Conservation (phyloP, 2,329 filamentous ascomycete species). For the Neurospora sp. region DNA sequence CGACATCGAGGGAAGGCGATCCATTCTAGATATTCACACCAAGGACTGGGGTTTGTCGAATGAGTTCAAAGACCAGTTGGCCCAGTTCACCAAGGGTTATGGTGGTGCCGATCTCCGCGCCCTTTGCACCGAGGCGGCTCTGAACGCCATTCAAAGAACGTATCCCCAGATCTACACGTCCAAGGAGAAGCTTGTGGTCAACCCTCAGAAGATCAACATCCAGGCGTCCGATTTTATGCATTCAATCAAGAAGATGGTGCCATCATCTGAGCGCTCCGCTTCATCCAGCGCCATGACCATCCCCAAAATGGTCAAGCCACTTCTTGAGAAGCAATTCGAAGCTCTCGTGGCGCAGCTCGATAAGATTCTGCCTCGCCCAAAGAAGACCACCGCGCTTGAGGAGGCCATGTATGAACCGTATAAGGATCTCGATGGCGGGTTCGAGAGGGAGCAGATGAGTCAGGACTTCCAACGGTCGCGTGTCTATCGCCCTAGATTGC, state of each 20-base stretch:
- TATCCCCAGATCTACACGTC: conserved; percentile 95
- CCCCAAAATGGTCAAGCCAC: conserved; percentile 68
- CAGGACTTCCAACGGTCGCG: conserved; percentile 79
- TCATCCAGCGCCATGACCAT: conserved; percentile 76
- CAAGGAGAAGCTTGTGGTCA: conserved; percentile 79
- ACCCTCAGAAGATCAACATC: conserved; percentile 74
- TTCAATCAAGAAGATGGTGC: conserved; percentile 90
- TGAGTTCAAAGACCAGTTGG: conserved; percentile 73
- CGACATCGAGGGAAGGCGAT: conserved; percentile 65
- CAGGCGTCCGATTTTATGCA: conserved; percentile 95
- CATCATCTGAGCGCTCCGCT: conserved; percentile 84
- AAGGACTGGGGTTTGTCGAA: conserved; percentile 80
- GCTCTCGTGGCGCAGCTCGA: conserved; percentile 63
- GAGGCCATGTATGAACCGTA: conserved; percentile 89
- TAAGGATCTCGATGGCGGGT: conserved; percentile 71
- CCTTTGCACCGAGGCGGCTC: conserved; percentile 86
- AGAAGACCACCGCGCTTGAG: conserved; percentile 80
- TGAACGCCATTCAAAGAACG: conserved; percentile 90
- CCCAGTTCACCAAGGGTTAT: conserved; percentile 87
- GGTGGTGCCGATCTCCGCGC: conserved; percentile 91
- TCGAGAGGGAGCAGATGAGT: conserved; percentile 66
- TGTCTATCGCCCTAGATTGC: conserved; percentile 77
- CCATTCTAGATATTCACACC: conserved; percentile 93
- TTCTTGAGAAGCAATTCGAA: conserved; percentile 64
- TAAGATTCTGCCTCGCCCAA: conserved; percentile 71